Evolutionary conservation across 2,329 filamentous ascomycete species (phyloP).

Genomic region (Teratosphaeria destructans): DNA sequence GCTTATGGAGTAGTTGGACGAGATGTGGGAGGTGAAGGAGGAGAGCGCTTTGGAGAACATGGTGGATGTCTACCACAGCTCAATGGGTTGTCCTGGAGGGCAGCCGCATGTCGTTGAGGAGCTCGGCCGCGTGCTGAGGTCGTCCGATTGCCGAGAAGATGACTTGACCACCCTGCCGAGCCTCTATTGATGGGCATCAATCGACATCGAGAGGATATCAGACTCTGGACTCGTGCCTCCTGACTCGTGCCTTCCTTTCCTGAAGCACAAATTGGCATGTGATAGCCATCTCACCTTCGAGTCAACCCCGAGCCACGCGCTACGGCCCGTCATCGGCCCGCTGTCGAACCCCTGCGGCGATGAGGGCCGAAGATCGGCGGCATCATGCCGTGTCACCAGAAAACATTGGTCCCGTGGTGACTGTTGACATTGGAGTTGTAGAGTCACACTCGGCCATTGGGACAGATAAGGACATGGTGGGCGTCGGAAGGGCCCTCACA

Average conservation of each 20-base stretch:
- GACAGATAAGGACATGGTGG: neutral
- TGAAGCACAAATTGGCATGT: neutral
- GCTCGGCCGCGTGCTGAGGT: neutral
- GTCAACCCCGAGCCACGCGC: neutral
- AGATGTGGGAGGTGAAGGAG: conserved; percentile 89
- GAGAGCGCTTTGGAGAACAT: conserved; percentile 96
- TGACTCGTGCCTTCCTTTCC: neutral
- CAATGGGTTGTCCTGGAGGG: neutral
- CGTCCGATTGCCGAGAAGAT: neutral
- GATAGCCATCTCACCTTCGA: neutral
- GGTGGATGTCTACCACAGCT: conserved; percentile 8
- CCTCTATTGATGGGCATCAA: no score
- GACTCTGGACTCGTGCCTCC: neutral
- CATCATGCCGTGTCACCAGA: neutral
- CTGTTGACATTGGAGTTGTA: neutral
- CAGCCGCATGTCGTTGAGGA: neutral
- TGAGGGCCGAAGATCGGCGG: neutral
- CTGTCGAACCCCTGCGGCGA: neutral
- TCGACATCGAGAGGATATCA: no score
- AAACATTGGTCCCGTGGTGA: neutral
- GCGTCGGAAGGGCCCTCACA: neutral
- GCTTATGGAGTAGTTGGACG: conserved; percentile 78
- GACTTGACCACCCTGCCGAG: no score
- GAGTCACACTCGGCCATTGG: neutral
- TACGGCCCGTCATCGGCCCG: neutral